phyloP scores from a whole-genome alignment of 2,329 filamentous ascomycete species.

The Aspergillus proliferans region DNA sequence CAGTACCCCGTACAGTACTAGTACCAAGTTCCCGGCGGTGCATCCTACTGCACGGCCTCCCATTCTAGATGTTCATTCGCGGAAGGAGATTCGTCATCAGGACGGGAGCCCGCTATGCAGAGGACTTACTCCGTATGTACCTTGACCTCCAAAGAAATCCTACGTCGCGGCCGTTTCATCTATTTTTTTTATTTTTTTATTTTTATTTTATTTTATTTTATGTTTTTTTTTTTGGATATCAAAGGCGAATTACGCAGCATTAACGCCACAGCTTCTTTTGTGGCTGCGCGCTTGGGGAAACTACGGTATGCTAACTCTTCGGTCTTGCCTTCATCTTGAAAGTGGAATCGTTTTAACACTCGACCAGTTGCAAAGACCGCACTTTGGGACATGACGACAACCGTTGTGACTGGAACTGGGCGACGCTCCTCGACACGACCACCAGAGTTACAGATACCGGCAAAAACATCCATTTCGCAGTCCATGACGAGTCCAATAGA shows the following conservation, averaged over 20 bases:
- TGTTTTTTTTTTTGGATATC: background rate
- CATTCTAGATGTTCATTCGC: conserved; percentile 23
- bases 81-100: conserved; percentile 26
- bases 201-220: background rate
- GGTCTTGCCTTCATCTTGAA: background rate
- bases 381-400: conserved; percentile 32
- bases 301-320: background rate
- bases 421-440: conserved; percentile 35
- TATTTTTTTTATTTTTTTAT: background rate
- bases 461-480: conserved; percentile 22
- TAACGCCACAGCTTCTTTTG: background rate
- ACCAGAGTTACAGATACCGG: conserved; percentile 27
- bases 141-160: background rate
- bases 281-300: background rate
- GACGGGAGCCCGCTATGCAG: background rate
- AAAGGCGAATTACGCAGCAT: background rate
- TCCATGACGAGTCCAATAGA: conserved; percentile 32
- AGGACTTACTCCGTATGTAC: background rate
- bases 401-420: conserved; percentile 34
- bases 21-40: background rate
- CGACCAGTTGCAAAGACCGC: background rate
- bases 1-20: too few relatives aligned
- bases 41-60: conserved; percentile 7
- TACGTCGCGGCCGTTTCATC: background rate
- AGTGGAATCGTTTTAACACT: too few relatives aligned